phyloP scores from a whole-genome alignment of 176 grass and related monocot genomes.

The Ananas comosus region DNA sequence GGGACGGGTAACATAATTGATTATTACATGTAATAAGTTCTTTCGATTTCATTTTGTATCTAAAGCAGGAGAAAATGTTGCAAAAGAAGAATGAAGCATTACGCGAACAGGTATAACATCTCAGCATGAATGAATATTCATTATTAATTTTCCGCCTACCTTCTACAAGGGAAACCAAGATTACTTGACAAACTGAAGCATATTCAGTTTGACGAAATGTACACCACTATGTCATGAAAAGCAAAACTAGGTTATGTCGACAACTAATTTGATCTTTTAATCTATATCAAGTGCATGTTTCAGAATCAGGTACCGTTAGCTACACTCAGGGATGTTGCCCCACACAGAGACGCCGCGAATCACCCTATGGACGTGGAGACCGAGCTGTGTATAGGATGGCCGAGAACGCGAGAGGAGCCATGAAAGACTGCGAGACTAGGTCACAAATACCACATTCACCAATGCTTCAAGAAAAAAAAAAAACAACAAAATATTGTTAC shows the following conservation, averaged over 20 bases:
- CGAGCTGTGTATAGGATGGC: conserved; percentile 50
- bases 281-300: conserved; percentile 32
- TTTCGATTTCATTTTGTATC: neutral
- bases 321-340: neutral
- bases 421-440: neutral
- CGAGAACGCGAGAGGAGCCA: conserved; percentile 24
- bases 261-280: neutral
- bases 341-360: neutral
- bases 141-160: no score
- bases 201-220: neutral
- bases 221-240: conserved; percentile 1
- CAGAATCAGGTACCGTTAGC: conserved; percentile 7
- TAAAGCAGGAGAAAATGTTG: conserved; percentile 35
- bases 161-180: no score
- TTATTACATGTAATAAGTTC: neutral
- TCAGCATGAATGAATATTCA: neutral
- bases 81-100: conserved; percentile 39
- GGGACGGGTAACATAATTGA: conserved; percentile 2
- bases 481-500: neutral
- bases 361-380: conserved; percentile 45
- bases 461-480: neutral
- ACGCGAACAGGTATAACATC: conserved; percentile 29
- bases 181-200: no score
- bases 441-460: neutral
- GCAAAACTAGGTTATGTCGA: neutral